Base-by-base conservation (phyloP, 371 early-diverging fungal genomes). In the Syncephalastrum monosporum region DNA sequence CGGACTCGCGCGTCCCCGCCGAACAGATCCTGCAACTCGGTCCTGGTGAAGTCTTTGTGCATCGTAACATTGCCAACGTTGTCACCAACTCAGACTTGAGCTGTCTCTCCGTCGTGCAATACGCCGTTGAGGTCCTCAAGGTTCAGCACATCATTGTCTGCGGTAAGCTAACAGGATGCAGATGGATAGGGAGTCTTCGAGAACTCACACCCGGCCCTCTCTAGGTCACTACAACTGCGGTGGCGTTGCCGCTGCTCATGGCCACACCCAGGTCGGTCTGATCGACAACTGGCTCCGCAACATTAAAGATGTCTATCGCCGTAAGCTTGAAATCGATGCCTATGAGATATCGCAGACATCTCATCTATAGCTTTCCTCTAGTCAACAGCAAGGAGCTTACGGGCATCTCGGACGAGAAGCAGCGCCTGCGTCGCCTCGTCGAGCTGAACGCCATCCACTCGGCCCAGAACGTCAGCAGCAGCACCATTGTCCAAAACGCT, bases 61-160 rank as follows among this genome's bases (percentile, higher is more conserved):
- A 94, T 76, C 84, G 97, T 65, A 98, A 96, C 77, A 94, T 98
- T 56, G 98, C 96, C 65, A 97, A 97, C 73, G 87, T 93, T 15
- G 88, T 96, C 33, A 71, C 66, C 6, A 78, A 83, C 60, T 75
- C 83, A 29, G 98, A 98, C 65, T 53, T 92, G 53, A 93, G 84
- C 68, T 79, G 79, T 47, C 80, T 91, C n/a, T 88, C 92, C 3
- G 96, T 93, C 50, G 71, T 98, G 25, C 92, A 96, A 69, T 98
- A 91, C 65, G 93, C 97, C 27, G 92, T 98, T 45, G 90, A 93
- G 25, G 82, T 87, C 27, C 83, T 98, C 47, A 89, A 90, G 69
- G 96, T 98, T 45, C 82, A 94, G 67, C 92, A 97, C 59, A 82
- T 98, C 53, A 82, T 97, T 54, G 93, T 98, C 10, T 94, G 93